These are phyloP conservation scores for Zea luxurians DNA, from an alignment of 176 grass and related monocot genomes.

Conservation along the genomic window DNA sequence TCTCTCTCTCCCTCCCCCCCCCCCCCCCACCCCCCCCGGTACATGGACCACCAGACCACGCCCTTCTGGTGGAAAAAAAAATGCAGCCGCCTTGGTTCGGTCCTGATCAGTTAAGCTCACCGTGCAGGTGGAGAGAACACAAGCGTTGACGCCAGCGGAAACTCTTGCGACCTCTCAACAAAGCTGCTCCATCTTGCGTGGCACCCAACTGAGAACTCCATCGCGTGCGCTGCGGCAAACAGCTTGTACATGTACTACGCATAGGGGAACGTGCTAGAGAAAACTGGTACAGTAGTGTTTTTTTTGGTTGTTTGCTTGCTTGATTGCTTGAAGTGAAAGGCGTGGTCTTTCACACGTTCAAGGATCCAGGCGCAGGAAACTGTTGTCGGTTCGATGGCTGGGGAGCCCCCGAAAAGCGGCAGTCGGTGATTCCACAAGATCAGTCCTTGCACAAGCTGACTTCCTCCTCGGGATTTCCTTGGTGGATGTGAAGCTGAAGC, in stretches of 20 bases:
- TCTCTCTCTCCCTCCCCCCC: too few species aligned
- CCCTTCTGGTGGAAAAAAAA: conserved; percentile 8
- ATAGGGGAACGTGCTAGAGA: conserved; percentile 49
- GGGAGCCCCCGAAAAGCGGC: conserved; percentile 33
- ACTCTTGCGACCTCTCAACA: conserved; percentile 62
- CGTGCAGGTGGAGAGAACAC: conserved; percentile 64
- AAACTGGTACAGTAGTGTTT: conserved; percentile 2
- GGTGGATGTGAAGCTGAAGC: conserved; percentile 50
- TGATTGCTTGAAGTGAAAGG: conserved; percentile 36
- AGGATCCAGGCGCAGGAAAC: conserved; percentile 31
- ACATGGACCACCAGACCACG: not conserved
- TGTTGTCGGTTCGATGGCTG: conserved; percentile 29
- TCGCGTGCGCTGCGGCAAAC: conserved; percentile 83
- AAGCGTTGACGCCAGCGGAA: conserved; percentile 61
- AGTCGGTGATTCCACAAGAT: conserved; percentile 18
- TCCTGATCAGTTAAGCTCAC: conserved; percentile 31
- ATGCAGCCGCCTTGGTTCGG: not conserved
- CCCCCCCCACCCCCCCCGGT: too few species aligned
- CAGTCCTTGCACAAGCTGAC: not conserved
- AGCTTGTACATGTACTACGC: conserved; percentile 98
- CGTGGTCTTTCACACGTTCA: conserved; percentile 35
- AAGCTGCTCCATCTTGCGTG: conserved; percentile 90
- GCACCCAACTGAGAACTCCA: conserved; percentile 93
- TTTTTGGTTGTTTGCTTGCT: conserved; percentile 1
- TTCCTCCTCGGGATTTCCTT: conserved; percentile 49